Base-by-base conservation (phyloP, 208 protist species). In the Crithidia mellificae region DNA sequence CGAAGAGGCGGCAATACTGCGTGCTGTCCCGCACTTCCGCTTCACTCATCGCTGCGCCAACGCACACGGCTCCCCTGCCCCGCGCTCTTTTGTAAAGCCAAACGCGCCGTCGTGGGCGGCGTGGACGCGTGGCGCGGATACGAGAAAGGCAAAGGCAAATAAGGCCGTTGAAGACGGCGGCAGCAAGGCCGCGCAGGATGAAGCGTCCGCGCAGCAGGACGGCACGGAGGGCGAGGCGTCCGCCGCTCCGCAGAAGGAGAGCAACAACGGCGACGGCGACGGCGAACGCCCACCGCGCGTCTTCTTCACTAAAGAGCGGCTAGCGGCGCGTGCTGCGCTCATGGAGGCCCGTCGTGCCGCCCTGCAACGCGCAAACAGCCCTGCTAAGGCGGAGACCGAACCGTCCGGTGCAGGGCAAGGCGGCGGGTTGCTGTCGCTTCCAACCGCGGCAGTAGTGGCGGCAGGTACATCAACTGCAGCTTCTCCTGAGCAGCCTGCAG, bases 261-360 rank as follows among this genome's bases (percentile, higher is more conserved):
- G n/a, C n/a, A n/a, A n/a, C 50, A 54, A 36, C 50, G 38, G 20
- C 41, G 43, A 51, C 38, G 52, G 34, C 8, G 22, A 44, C 6
- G 53, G 32, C 7, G 69, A 54, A 17, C 41, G 44, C 19, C 44
- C 53, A 22, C 61, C 32, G 53, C 53, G 61, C 22, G 61, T 74
- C n/a, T 74, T 74, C 61, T 74, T 74, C 44, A 74, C 69, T 11
- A 74, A 74, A 14, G 69, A 74, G 61, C 61, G 59, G 24, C 55
- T 74, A 9, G 69, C 61, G 36, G 52, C 69, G 5, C 69, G 69
- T 19, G 61, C 69, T 11, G 69, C 69, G 34, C 29, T 74, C 61
- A 68, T 74, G 62, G 59, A 63, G 34, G 29, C 69, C 7, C 58
- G 69, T 8, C 69, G 69, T 27, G 25, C 53, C 29, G 54, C 52